Conservation (phyloP, 73 alveolate genomes). For the Tetrahymena malaccensis region DNA sequence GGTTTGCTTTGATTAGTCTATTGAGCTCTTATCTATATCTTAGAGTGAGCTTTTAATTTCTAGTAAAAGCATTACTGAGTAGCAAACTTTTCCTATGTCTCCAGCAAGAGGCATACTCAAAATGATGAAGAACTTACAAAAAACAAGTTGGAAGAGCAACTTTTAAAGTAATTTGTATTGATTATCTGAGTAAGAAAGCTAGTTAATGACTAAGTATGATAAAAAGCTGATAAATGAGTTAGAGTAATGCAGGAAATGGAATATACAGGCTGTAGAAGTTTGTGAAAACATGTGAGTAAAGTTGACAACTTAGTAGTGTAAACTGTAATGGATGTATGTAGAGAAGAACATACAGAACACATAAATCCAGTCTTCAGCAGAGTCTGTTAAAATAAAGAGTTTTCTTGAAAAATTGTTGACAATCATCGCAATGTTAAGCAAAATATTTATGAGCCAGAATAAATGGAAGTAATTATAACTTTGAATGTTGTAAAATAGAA, state of each 20-base stretch:
- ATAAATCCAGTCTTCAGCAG: neutral
- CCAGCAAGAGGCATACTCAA: neutral
- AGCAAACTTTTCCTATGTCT: neutral
- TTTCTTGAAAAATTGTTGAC: neutral
- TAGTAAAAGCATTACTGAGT: neutral
- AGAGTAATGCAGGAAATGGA: neutral
- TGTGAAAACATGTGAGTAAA: neutral
- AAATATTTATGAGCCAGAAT: neutral
- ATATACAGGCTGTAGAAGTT: neutral
- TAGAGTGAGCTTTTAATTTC: neutral
- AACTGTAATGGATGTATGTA: neutral
- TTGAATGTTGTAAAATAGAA: neutral
- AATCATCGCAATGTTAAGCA: neutral
- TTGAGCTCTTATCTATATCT: neutral
- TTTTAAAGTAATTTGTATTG: neutral
- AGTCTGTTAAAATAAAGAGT: neutral
- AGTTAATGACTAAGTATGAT: neutral
- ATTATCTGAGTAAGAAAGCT: neutral
- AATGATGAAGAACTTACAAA: neutral
- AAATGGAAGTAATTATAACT: neutral
- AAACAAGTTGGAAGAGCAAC: neutral
- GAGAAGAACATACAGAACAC: neutral
- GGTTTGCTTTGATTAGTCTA: neutral
- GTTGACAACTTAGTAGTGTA: neutral
- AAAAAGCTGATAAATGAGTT: neutral